Conservation (phyloP, 306 rosid genomes). For the Neltuma alba region DNA sequence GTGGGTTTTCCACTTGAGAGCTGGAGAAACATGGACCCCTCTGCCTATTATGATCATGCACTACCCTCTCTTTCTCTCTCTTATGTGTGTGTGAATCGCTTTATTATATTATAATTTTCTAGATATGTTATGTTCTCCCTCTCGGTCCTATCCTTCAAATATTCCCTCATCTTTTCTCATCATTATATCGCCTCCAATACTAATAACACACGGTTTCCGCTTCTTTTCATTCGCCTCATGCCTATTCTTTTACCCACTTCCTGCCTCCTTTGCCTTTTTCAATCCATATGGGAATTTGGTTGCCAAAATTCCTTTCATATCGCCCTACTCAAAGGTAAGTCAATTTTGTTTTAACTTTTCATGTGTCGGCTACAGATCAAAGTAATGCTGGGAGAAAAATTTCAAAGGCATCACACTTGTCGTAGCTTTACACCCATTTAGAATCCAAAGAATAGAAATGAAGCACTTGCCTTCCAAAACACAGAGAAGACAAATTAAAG, state of each 20-base stretch:
- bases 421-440: not conserved
- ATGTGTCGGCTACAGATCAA: conserved; percentile 10
- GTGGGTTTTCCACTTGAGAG: conserved; percentile 57
- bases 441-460: not conserved
- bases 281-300: too few relatives aligned
- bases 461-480: not conserved
- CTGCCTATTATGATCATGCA: conserved; percentile 47
- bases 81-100: not conserved
- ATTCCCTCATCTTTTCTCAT: not conserved
- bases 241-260: not conserved
- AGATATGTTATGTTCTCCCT: not conserved
- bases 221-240: not conserved
- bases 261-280: not conserved
- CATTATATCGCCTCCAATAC: not conserved
- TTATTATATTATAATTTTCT: not conserved
- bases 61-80: not conserved
- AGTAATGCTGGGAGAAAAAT: not conserved
- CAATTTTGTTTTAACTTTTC: not conserved
- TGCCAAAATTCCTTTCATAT: not conserved
- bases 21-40: conserved; percentile 57
- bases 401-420: not conserved
- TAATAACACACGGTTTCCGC: not conserved
- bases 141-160: not conserved
- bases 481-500: not conserved
- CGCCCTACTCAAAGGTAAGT: not conserved